A percentile compares a stretch with the other conserved stretches of the same genome.
These are phyloP conservation scores for Trypanosoma brucei DNA, from an alignment of 208 protist species.

Conservation along the genomic window DNA sequence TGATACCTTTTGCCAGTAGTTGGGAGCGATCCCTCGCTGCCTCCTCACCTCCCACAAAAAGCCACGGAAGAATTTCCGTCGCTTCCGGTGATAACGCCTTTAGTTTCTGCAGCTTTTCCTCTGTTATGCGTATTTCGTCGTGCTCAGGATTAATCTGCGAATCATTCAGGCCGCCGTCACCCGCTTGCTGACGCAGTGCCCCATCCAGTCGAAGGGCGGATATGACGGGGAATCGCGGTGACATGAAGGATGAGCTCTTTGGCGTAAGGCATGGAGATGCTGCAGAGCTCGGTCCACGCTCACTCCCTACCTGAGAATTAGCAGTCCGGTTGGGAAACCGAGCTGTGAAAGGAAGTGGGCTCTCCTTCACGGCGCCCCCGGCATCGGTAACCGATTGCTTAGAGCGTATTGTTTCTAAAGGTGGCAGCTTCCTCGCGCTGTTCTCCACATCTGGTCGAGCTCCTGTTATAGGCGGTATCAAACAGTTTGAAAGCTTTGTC, in stretches of 20 bases:
- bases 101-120: conserved; percentile 62
- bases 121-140: conserved; percentile 53
- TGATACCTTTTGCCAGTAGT: conserved; percentile 85
- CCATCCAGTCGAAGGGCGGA: conserved; percentile 16
- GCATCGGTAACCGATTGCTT: neutral
- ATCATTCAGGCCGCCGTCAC: neutral
- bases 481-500: neutral
- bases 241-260: conserved; percentile 3
- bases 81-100: conserved; percentile 52
- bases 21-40: conserved; percentile 56
- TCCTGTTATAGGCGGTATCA: neutral
- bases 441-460: neutral
- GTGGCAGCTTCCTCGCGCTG: neutral
- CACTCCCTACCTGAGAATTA: neutral
- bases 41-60: conserved; percentile 78
- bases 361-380: neutral
- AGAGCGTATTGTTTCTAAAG: neutral
- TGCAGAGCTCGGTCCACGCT: conserved; percentile 3
- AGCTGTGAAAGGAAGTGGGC: neutral
- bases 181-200: conserved; percentile 3
- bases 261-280: conserved; percentile 11
- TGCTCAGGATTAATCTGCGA: conserved; percentile 13
- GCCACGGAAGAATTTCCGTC: conserved; percentile 77
- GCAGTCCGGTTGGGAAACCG: neutral
- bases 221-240: conserved; percentile 14